Base-by-base conservation (phyloP, 169 alveolate genomes). In the Plasmodium blacklocki region DNA sequence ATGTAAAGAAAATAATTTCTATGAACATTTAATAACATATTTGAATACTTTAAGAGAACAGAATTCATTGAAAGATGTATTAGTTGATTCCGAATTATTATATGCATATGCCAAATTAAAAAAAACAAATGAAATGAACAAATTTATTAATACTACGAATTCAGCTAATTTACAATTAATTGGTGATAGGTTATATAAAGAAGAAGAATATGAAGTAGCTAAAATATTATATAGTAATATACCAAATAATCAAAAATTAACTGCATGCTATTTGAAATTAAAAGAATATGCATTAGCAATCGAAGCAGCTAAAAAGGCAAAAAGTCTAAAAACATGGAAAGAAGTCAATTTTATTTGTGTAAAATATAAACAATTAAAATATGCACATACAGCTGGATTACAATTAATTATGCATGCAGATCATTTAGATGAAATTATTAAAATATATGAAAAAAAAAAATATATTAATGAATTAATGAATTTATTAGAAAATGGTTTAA, bases 261-360 rank as follows among this genome's bases (percentile, higher is more conserved):
- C 99, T 19, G 93, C 98, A 62, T 98, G 99, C 89, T 94, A 95
- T 88, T 98, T 98, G 43, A 96, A 97, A 64, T 93, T 99, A 74
- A 98, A 96, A 93, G 98, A 98, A 87, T 98, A 96, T 92, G 94
- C 96, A 60, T 97, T 96, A 80, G 99, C 99, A 2, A 97, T 98
- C 54, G 99, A 98, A 68, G 98, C 99, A 45, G 99, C 99, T 23
- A 96, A 98, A 96, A 98, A 98, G 93, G 99, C 99, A 49, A 98
- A 98, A 93, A 98, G 98, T 73, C 99, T 99, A 23, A 99, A 98
- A 96, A 80, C 93, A 18, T 93, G 95, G 96, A 96, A 96, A 93
- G 98, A 97, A 92, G 99, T 98, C 70, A 94, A 96, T 92, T 96
- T 97, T 73, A 98, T 98, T 39, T 98, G 99, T 89, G 97, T 97